Base-by-base conservation (phyloP, 2,329 filamentous ascomycete species). In the Sporothrix phasma region DNA sequence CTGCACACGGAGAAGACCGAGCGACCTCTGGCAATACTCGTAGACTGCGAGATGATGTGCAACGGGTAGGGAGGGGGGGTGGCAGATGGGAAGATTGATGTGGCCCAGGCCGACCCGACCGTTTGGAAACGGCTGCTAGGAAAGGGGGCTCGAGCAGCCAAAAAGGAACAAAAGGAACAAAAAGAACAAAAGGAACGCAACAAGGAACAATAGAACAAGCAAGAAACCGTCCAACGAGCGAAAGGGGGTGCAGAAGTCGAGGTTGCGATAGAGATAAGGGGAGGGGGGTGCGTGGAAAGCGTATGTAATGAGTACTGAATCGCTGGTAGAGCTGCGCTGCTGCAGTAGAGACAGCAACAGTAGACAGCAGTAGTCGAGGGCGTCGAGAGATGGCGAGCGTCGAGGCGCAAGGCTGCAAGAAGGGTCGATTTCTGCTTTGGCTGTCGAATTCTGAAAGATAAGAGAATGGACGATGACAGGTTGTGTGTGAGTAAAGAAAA, bases 401-500 rank as follows among this genome's bases (percentile, higher is more conserved):
- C 34, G 22, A 39, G 46, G 29, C 46, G 43, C 56, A 31, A 37
- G 34, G 49, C 49, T 60, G 45, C 56, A 31, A 31, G 51, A 15
- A 34, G 61, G 13, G 29, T 46, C 64, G 65, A 64, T 69, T 65
- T 64, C 65, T 64, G 66, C 59, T 67, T 39, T 51, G 11, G 54
- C 61, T 51, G 62, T 43, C 47, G 63, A 64, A 64, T 61, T 64
- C 70, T 67, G 69, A 70, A 69, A 74, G 73, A 76, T 73, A 74
- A 75, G 73, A 69, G 69, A 72, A 72, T 71, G 68, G 70, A 70
- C 72, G 70, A 69, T 75, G 73, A 76, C 73, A 75, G 74, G 74
- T 73, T 74, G 72, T 65, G 73, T 73, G 73, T 74, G 74, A 74
- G 76, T 74, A 76, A 75, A 74, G 72, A 69, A 73, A 73, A 75